Evolutionary conservation across 2,329 filamentous ascomycete species (phyloP), one percentile per base, ranked within the genome.

Genomic region (Fusarium cyanostomum): DNA sequence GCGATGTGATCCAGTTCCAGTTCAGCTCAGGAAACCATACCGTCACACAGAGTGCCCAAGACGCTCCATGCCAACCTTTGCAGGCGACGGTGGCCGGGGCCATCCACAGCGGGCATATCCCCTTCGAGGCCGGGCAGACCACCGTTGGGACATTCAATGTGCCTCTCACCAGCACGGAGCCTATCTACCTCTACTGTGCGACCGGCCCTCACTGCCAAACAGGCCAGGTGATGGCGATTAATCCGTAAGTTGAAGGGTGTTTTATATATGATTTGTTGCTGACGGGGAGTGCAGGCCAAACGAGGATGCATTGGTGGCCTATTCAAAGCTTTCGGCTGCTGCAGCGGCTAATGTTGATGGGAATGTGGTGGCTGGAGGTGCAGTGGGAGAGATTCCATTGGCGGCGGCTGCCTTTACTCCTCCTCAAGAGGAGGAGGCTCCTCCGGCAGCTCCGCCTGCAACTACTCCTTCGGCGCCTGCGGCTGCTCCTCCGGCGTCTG

Each of bases 141-240:
- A 75, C 69, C 0, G 78, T 80, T 7, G 78, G 78, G 0, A 80
- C 78, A 2, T 85, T 84, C 66, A 81, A 77, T 54, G 76, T 85
- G 68, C 74, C 76, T 10, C 70, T 85, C 15, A 77, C 76, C 26
- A 77, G 74, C 55, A 75, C 78, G 0, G 74, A 79, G 3, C 75
- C 82, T 7, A 78, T 84, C 56, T 85, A 81, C 69, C 60, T 82
- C 28, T 85, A 84, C 69, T 85, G 82, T 54, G 80, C 81, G 1
- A 79, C 79, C 3, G 77, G 73, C 0, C 78, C 77, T 4, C 82
- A 85, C 56, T 85, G 83, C 41, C 79, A 83, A 65, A 69, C 67
- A 8, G 82, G 82, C 8, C 83, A 84, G 75, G 77, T 81, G 26
- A 78, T 82, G 73, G 77, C 82, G 7, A 78, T 85, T 34, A 85